Conservation (phyloP, 192 early-diverging fungal genomes). For the Funneliformis mosseae region DNA sequence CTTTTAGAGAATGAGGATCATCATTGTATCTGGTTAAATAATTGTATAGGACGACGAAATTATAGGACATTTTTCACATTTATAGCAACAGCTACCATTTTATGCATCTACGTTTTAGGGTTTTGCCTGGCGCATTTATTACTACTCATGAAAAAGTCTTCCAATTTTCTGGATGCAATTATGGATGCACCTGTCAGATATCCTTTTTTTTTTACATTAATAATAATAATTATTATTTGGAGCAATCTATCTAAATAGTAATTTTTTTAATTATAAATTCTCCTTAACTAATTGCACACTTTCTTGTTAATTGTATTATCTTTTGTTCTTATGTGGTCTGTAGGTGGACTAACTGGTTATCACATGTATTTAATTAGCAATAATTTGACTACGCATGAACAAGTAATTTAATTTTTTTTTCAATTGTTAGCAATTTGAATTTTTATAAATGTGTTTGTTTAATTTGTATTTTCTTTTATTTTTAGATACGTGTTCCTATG, state of each 20-base stretch:
- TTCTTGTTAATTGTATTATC: slow-evolving; percentile 68
- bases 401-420: slow-evolving; percentile 44
- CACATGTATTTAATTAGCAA: slow-evolving; percentile 71
- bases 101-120: slow-evolving; percentile 63
- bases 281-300: slow-evolving; percentile 38
- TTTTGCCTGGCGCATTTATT: slow-evolving; percentile 65
- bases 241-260: slow-evolving; percentile 2
- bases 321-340: slow-evolving; percentile 62
- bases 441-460: neutral
- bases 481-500: slow-evolving; percentile 45
- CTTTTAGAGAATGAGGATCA: slow-evolving; percentile 75
- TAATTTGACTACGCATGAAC: slow-evolving; percentile 91
- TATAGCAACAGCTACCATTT: slow-evolving; percentile 57
- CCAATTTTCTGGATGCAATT: neutral
- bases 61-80: slow-evolving; percentile 85
- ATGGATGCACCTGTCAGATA: slow-evolving; percentile 30
- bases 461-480: neutral
- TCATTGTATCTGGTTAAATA: slow-evolving; percentile 94
- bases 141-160: slow-evolving; percentile 37
- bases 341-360: slow-evolving; percentile 75
- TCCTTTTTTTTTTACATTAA: slow-evolving; percentile 18
- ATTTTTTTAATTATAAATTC: slow-evolving; percentile 28
- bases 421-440: neutral
- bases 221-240: neutral
- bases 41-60: slow-evolving; percentile 86